These are phyloP conservation scores for Fusarium sp. DNA, from an alignment of 2,329 filamentous ascomycete genomes.

Conservation along the genomic window DNA sequence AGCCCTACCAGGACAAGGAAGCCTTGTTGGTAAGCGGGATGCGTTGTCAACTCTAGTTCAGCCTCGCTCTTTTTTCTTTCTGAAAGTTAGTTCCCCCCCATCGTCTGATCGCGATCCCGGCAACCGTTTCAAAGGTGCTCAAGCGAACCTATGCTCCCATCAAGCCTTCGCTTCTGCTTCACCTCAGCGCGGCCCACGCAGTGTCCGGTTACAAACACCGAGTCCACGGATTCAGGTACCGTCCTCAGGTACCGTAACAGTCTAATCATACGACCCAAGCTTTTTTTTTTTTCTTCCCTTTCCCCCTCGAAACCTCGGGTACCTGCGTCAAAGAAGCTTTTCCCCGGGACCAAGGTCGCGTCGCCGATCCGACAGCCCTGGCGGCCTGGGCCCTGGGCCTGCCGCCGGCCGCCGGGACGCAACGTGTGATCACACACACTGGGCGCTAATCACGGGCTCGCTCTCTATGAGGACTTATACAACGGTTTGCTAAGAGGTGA, in stretches of 20 bases:
- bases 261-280: slow-evolving; percentile 2
- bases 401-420: slow-evolving; percentile 5
- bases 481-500: not conserved
- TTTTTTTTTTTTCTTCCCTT: not conserved
- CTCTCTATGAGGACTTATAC: slow-evolving; percentile 14
- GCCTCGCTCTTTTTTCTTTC: slow-evolving; percentile 14
- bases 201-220: slow-evolving; percentile 3
- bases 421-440: slow-evolving; percentile 4
- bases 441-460: slow-evolving; percentile 12
- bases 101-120: slow-evolving; percentile 9
- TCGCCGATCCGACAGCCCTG: slow-evolving; percentile 17
- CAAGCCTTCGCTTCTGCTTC: not conserved
- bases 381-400: not conserved
- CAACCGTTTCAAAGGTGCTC: slow-evolving; percentile 4
- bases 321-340: slow-evolving; percentile 30
- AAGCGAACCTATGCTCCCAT: not conserved
- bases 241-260: slow-evolving; percentile 3
- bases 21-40: slow-evolving; percentile 20
- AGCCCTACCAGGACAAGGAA: slow-evolving; percentile 12
- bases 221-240: not conserved
- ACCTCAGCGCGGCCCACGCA: not conserved
- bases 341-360: slow-evolving; percentile 17
- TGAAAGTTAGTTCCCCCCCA: not conserved
- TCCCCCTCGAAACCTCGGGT: slow-evolving; percentile 16
- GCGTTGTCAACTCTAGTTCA: slow-evolving; percentile 30